These are phyloP conservation scores for Magnolia changhungtana DNA, from an alignment of 164 flowering plant genomes.

Conservation along the genomic window DNA sequence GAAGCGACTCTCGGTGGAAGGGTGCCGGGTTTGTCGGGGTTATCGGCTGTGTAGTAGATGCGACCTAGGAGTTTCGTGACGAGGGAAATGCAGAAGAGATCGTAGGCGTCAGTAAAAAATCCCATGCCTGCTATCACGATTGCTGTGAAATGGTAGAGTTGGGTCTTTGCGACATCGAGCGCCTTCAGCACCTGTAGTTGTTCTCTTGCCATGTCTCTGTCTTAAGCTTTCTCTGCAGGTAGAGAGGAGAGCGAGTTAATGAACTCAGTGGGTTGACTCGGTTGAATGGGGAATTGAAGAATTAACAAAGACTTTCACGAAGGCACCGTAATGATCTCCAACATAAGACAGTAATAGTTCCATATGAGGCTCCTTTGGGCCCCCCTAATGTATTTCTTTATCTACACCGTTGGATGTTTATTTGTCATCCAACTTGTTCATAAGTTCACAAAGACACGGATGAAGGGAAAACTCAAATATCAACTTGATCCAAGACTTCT, in stretches of 20 bases:
- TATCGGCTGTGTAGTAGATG: conserved; percentile 58
- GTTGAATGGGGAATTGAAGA: no score
- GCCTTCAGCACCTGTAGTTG: conserved; percentile 24
- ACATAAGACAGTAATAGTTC: no score
- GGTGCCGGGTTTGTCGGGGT: conserved; percentile 52
- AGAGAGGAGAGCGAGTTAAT: background rate
- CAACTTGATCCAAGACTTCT: no score
- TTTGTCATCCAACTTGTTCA: no score
- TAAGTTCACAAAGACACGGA: no score
- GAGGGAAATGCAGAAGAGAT: conserved; percentile 67
- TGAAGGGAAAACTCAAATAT: no score
- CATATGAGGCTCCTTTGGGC: no score
- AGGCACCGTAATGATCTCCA: no score
- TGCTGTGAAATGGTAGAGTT: conserved; percentile 32
- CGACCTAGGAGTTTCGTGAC: conserved; percentile 75
- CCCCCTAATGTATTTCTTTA: no score
- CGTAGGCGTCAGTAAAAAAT: conserved; percentile 36
- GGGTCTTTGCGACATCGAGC: conserved; percentile 29
- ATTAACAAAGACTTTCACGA: no score
- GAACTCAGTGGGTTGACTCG: background rate
- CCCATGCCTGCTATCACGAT: conserved; percentile 40
- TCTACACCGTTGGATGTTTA: no score
- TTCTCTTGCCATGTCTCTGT: conserved; percentile 14
- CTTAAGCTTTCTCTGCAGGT: background rate
- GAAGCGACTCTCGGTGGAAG: conserved; percentile 74